These are phyloP conservation scores for Microdochium trichocladiopsis DNA, from an alignment of 2,329 filamentous ascomycete genomes.

Conservation along the genomic window DNA sequence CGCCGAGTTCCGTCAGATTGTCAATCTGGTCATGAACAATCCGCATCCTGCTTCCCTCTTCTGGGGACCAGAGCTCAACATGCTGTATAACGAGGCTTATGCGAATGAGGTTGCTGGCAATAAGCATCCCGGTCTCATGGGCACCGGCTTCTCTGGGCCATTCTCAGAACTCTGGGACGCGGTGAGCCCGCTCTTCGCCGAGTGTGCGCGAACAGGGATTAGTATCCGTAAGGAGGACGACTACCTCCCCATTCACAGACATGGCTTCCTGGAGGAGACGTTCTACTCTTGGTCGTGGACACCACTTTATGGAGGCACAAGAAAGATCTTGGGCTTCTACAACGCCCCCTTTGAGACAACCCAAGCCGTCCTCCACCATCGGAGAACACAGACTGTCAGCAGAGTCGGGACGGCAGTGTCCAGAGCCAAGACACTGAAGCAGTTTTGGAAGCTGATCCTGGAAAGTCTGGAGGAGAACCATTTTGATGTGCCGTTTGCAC, in stretches of 20 bases:
- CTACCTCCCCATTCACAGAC: conserved; percentile 20
- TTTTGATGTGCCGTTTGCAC: conserved; percentile 30
- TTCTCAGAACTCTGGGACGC: conserved; percentile 42
- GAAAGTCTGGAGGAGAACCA: conserved; percentile 24
- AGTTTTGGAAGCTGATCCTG: conserved; percentile 24
- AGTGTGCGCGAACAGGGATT: conserved; percentile 25
- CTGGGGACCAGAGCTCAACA: conserved; percentile 54
- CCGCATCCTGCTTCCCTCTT: conserved; percentile 50
- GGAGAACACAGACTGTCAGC: conserved; percentile 24
- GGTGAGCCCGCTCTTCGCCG: conserved; percentile 21
- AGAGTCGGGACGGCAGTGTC: conserved; percentile 20
- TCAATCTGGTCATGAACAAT: conserved; percentile 35
- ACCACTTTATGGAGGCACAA: conserved; percentile 26
- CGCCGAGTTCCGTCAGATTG: conserved; percentile 35
- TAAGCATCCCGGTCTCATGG: conserved; percentile 56
- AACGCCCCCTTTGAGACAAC: conserved; percentile 31
- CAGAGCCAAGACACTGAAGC: conserved; percentile 23
- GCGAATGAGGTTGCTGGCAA: conserved; percentile 49
- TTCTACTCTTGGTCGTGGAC: conserved; percentile 30
- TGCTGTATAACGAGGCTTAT: conserved; percentile 58
- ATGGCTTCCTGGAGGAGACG: conserved; percentile 29
- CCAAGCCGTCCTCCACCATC: conserved; percentile 20
- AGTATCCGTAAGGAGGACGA: conserved; percentile 25
- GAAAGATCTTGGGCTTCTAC: conserved; percentile 29
- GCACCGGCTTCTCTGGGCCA: conserved; percentile 46